Evolutionary conservation across 2,329 filamentous ascomycete species (phyloP).

Genomic region (Colletotrichum abscissum): DNA sequence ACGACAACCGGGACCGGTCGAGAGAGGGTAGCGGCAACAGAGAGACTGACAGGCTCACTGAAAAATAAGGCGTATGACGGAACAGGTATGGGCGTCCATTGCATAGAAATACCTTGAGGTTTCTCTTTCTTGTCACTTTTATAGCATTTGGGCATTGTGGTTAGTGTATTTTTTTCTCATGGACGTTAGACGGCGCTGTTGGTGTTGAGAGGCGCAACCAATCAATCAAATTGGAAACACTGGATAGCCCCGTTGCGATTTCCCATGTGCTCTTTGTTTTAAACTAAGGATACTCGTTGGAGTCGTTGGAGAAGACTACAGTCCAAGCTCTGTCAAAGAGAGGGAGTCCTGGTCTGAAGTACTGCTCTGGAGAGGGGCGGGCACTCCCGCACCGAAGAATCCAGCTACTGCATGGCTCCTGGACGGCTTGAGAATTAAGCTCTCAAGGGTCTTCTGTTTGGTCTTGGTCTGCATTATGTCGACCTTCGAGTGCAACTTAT

Average conservation of each 20-base stretch:
- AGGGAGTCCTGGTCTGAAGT: constrained; percentile 11
- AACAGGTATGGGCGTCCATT: constrained; percentile 24
- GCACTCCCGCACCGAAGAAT: constrained; percentile 17
- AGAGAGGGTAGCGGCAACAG: constrained; percentile 32
- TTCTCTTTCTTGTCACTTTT: constrained; percentile 34
- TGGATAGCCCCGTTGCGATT: neutral
- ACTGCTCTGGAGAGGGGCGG: constrained; percentile 1
- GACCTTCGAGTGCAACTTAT: neutral
- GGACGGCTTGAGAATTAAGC: neutral
- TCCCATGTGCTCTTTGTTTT: neutral
- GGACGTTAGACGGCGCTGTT: constrained; percentile 8
- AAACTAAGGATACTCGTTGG: neutral
- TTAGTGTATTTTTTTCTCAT: constrained; percentile 36
- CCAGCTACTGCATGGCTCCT: constrained; percentile 12
- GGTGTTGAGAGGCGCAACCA: constrained; percentile 21
- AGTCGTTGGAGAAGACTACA: neutral
- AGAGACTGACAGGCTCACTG: constrained; percentile 32
- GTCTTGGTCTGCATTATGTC: neutral
- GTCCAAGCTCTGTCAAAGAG: neutral
- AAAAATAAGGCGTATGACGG: constrained; percentile 34
- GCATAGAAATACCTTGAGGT: constrained; percentile 30
- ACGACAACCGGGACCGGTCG: constrained; percentile 35
- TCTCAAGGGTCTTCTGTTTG: neutral
- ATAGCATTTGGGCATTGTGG: constrained; percentile 38
- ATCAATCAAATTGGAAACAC: constrained; percentile 11